Evolutionary conservation across 768 basidiomycete species (phyloP).

Genomic region (Tylopilus rubrobrunneus): DNA sequence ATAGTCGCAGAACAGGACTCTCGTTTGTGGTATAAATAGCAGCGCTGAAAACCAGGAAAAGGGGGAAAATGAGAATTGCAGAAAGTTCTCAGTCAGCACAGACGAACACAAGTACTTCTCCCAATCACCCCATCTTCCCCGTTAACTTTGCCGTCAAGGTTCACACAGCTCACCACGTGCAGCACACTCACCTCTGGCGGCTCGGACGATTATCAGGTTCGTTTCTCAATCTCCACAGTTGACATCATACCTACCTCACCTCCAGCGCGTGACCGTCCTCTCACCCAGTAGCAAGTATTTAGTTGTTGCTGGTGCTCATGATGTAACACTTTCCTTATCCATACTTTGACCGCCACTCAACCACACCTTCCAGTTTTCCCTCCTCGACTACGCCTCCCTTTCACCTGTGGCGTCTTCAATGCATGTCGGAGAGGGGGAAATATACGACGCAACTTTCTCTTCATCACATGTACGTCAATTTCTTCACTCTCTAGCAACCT

Average conservation of each 20-base stretch:
- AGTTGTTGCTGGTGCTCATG: conserved; percentile 68
- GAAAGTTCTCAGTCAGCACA: conserved; percentile 51
- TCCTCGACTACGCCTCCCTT: conserved; percentile 65
- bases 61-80: conserved; percentile 82
- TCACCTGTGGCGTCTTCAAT: conserved; percentile 45
- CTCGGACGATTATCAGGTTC: conserved; percentile 81
- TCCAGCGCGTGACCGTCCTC: conserved; percentile 79
- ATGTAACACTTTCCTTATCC: conserved; percentile 43
- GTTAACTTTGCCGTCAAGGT: conserved; percentile 16
- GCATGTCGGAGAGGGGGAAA: conserved; percentile 62
- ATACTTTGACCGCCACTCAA: conserved; percentile 11
- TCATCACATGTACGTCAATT: conserved; percentile 47
- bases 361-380: conserved; percentile 43
- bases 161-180: conserved; percentile 36
- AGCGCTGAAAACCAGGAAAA: conserved; percentile 53
- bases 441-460: conserved; percentile 85
- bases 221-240: background rate
- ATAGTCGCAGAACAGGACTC: conserved; percentile 37
- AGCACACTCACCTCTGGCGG: conserved; percentile 61
- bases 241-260: conserved; percentile 6
- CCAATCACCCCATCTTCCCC: background rate
- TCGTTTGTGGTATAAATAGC: conserved; percentile 90
- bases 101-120: conserved; percentile 54
- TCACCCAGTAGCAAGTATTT: conserved; percentile 65
- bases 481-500: background rate